Evolutionary conservation across 805 yeast genomes (phyloP).

Genomic region (Deakozyma indianensis): DNA sequence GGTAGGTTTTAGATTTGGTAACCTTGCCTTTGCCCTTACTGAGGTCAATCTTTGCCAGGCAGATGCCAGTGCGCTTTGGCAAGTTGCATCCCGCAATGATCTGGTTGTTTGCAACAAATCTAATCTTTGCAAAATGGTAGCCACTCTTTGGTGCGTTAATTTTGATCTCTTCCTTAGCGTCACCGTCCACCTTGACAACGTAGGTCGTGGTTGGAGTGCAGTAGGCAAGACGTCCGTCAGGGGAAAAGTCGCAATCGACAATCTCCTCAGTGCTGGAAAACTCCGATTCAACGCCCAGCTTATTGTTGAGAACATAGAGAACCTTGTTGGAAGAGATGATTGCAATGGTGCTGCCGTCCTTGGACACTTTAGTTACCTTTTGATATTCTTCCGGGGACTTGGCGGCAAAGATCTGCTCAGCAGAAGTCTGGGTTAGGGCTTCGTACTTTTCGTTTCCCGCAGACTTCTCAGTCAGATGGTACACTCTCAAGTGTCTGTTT

Average conservation of each 20-base stretch:
- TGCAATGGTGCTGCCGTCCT: constrained; percentile 49
- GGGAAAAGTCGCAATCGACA: constrained; percentile 51
- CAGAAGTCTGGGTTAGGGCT: not conserved
- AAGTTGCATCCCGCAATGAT: constrained; percentile 32
- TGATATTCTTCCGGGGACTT: constrained; percentile 38
- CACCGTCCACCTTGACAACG: constrained; percentile 36
- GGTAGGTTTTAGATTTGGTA: constrained; percentile 1
- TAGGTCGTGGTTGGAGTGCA: constrained; percentile 32
- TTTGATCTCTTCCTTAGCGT: constrained; percentile 23
- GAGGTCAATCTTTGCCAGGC: constrained; percentile 14
- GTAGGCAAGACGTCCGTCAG: constrained; percentile 53
- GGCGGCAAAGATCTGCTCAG: constrained; percentile 36
- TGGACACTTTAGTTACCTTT: constrained; percentile 43
- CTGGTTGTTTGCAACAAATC: constrained; percentile 24
- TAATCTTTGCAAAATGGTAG: constrained; percentile 28
- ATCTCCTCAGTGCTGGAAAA: constrained; percentile 28
- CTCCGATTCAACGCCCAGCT: constrained; percentile 38
- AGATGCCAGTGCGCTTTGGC: constrained; percentile 28
- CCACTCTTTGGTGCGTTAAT: constrained; percentile 16
- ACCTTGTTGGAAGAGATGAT: constrained; percentile 48
- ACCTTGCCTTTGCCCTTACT: constrained; percentile 2
- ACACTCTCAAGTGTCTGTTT: constrained; percentile 51
- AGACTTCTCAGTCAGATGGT: constrained; percentile 25
- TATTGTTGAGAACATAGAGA: constrained; percentile 46
- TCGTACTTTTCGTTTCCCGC: constrained; percentile 17